Base-by-base conservation (phyloP, 257 asterid genomes). In the Phtheirospermum japonicum region DNA sequence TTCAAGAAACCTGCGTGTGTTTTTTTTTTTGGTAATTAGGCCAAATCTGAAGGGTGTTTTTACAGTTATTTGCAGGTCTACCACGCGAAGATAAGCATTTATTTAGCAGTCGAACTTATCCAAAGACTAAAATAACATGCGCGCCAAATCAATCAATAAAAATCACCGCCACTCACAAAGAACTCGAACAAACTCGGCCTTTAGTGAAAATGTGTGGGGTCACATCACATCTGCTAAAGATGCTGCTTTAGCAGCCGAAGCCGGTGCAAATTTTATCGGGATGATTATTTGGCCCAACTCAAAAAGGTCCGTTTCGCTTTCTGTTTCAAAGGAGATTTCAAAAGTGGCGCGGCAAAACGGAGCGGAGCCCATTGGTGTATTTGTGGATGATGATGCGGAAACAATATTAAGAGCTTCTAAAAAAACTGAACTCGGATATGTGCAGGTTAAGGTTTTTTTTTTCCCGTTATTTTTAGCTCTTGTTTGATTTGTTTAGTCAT, bases 221-320 rank as follows among this genome's bases (percentile, higher is more conserved):
- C 70, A 87, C 95, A 16, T 90, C 70, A 87, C 95, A 16, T 87
- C 96, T 56, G 77, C 93, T 42, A 78, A 74, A 80, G 96, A 85
- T 81, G 97, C 95, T 68, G 94, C 92, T 42, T 30, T 83, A 78
- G 96, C 95, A 74, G 94, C 95, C 68, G 87, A 93, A 80, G 97
- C 97, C 45, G 97, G 97, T 39, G 96, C 95, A 32, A 67, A 89
- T 75, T 79, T 87, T 54, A 80, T 89, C 6, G 99, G 99, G 71
- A 90, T 90, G 95, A 89, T 93, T 79, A 64, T 87, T 59, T 93
- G 94, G 95, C 97, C 99, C 57, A 77, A 90, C 71, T 89, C 97
- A 13, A 89, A 87, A 71, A 83, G 97, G 34, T 85, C 97, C 18
- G 52, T 93, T 61, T 80, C 97, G 7, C 79, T 85, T 33, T 54